These are phyloP conservation scores for Verticillium tricorpus DNA, from an alignment of 2,329 filamentous ascomycete genomes.

Conservation along the genomic window DNA sequence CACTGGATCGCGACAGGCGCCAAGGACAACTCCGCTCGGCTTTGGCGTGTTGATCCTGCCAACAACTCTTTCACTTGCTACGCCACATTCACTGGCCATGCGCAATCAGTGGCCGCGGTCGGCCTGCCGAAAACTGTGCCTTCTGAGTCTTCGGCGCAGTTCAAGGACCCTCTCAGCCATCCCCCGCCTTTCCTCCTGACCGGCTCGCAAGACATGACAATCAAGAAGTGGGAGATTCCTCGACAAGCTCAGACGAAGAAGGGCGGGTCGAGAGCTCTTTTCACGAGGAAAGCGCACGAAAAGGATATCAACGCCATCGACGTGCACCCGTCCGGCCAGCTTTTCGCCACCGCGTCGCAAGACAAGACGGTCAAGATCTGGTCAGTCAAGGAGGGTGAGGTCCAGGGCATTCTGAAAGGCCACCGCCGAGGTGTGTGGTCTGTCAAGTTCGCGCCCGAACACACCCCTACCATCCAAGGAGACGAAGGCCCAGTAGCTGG, in stretches of 20 bases:
- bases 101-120: constrained; percentile 89
- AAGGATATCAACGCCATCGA: constrained; percentile 98
- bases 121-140: constrained; percentile 71
- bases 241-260: constrained; percentile 44
- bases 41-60: constrained; percentile 81
- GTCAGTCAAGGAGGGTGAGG: constrained; percentile 84
- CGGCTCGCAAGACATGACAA: constrained; percentile 89
- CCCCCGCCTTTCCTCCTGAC: constrained; percentile 84
- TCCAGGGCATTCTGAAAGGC: constrained; percentile 84
- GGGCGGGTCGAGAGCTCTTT: constrained; percentile 62
- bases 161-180: constrained; percentile 68
- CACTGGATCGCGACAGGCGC: constrained; percentile 94
- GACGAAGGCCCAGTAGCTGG: constrained; percentile 68
- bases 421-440: constrained; percentile 97
- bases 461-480: constrained; percentile 68
- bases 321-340: constrained; percentile 64
- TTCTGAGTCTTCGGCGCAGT: constrained; percentile 62
- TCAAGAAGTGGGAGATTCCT: constrained; percentile 89
- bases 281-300: constrained; percentile 93
- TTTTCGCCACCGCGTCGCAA: constrained; percentile 95
- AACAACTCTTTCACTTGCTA: constrained; percentile 75
- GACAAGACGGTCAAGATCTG: constrained; percentile 97
- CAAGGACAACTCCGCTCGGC: constrained; percentile 89
- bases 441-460: constrained; percentile 79
- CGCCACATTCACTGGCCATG: constrained; percentile 82